These are phyloP conservation scores for Eimeria praecox DNA, from an alignment of 169 alveolate species.

Conservation along the genomic window DNA sequence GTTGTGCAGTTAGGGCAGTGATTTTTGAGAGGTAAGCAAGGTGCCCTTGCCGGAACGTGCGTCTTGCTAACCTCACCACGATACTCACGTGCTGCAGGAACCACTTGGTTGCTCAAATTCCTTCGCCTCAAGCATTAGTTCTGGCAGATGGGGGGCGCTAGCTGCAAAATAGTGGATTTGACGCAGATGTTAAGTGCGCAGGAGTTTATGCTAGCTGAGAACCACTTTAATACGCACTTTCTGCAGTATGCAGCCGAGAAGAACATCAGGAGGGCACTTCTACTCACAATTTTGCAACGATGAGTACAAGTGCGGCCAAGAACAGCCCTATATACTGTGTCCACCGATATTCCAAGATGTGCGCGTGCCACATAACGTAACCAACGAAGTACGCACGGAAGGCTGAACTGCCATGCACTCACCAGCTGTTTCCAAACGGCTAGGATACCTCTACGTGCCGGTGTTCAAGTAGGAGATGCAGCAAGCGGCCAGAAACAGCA, in stretches of 20 bases:
- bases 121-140: not conserved
- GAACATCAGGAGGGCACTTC: too few relatives aligned
- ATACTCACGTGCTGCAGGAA: conserved; percentile 3
- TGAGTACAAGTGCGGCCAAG: not conserved
- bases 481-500: not conserved
- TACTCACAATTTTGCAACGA: not conserved
- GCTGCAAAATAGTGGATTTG: not conserved
- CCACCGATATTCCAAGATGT: not conserved
- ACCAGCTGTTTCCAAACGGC: not conserved
- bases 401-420: not conserved
- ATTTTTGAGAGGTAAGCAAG: not conserved
- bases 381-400: not conserved
- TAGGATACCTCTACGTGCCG: not conserved
- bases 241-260: not conserved
- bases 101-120: not conserved
- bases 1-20: not conserved
- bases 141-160: not conserved
- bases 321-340: not conserved
- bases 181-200: not conserved
- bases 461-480: not conserved
- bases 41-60: not conserved
- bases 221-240: not conserved
- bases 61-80: not conserved
- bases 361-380: not conserved
- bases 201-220: not conserved